Base-by-base conservation (phyloP, 805 yeast genomes). In the Debaryomyces hansenii region DNA sequence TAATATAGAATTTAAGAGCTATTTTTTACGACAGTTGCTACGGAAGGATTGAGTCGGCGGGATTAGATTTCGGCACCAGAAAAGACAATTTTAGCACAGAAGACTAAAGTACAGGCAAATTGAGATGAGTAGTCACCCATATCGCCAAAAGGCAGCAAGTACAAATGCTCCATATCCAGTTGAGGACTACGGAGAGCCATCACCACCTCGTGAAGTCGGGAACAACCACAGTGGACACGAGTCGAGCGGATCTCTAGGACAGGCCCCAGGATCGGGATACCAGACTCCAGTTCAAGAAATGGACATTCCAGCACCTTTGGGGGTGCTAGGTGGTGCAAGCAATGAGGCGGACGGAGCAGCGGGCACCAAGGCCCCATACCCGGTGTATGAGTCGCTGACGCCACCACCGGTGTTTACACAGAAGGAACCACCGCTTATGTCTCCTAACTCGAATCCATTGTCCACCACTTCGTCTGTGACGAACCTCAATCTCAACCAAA, bases 381-480 rank as follows among this genome's bases (percentile, higher is more conserved):
- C 63, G 14, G 44, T 39, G 7, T 53, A 54, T 39, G 60, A 51
- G 14, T 37, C 61, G 10, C 55, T 40, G 29, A 58, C 66, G 10
- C 67, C 68, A 11, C 67, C 70, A 3, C 63, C 67, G 12, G 62
- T 58, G 5, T 58, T 61, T 53, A 52, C 63, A 32, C 42, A 53
- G 41, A 32, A 50, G 33, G 48, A 40, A 18, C 16, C 44, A 16
- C 24, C 34, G 10, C 40, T 55, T 15, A 40, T 49, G 20, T 60
- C 67, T 9, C 71, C 72, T 1, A 53, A 58, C 10, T 63, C 67
- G 32, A 57, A 57, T 38, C 62, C 68, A 2, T 44, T 63, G 20
- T 64, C 70, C 21, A 58, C 72, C 11, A 57, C 68, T 9, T 67
- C 72, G 1, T 67, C 72, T 9, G 66, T 67, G 5, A 66, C 72